Conservation (phyloP, 306 rosid genomes). For the Sicyos baderoa region DNA sequence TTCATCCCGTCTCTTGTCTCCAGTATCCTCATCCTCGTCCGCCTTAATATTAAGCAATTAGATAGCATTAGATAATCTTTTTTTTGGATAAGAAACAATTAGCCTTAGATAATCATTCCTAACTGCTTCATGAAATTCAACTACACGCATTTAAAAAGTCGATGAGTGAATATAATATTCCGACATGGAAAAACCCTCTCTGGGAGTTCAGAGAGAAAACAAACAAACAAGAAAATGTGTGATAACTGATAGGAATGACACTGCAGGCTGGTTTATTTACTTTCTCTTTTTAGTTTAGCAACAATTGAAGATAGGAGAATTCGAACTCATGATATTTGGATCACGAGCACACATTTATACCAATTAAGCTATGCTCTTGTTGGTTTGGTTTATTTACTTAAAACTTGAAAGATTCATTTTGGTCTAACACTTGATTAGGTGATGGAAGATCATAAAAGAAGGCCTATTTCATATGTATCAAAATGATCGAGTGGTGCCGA, state of each 20-base stretch:
- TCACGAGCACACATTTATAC: too few relatives aligned
- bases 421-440: neutral
- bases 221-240: neutral
- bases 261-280: neutral
- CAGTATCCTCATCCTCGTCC: conserved; percentile 48
- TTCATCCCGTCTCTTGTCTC: conserved; percentile 49
- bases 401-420: neutral
- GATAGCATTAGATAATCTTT: neutral
- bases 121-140: neutral
- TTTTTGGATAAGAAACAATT: too few relatives aligned
- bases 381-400: too few relatives aligned
- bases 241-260: neutral
- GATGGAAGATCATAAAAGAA: neutral
- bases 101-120: neutral
- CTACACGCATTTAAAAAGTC: neutral
- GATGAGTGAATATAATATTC: neutral
- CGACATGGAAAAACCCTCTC: too few relatives aligned
- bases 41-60: conserved; percentile 28
- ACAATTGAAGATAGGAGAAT: too few relatives aligned
- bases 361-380: too few relatives aligned
- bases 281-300: neutral
- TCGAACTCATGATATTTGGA: too few relatives aligned
- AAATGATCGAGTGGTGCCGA: neutral
- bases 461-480: neutral
- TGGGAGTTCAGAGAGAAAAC: too few relatives aligned